Conservation (phyloP, 2,329 filamentous ascomycete genomes). For the Cladophialophora carrionii region DNA sequence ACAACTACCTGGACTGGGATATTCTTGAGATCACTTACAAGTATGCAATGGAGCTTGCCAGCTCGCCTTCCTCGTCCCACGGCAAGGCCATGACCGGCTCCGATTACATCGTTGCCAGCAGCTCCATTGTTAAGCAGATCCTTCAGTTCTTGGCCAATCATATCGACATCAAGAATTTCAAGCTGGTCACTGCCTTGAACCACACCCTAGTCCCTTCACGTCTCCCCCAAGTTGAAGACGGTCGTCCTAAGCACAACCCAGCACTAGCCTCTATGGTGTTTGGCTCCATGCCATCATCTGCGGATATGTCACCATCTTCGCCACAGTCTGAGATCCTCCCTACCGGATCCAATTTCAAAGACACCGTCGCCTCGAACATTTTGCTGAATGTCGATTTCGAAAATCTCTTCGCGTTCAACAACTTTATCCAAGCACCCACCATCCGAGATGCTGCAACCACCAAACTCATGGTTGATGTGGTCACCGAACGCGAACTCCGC, state of each 20-base stretch:
- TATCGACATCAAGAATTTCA: slow-evolving; percentile 32
- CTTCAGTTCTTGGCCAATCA: slow-evolving; percentile 30
- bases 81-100: slow-evolving; percentile 31
- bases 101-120: slow-evolving; percentile 29
- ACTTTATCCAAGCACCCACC: slow-evolving; percentile 17
- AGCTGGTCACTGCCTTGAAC: slow-evolving; percentile 24
- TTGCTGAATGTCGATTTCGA: slow-evolving; percentile 37
- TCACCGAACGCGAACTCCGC: slow-evolving; percentile 34
- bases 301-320: slow-evolving; percentile 26
- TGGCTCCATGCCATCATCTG: slow-evolving; percentile 37
- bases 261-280: slow-evolving; percentile 38
- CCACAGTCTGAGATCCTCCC: slow-evolving; percentile 25
- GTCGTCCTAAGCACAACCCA: slow-evolving; percentile 33
- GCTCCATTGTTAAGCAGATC: slow-evolving; percentile 25
- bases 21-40: slow-evolving; percentile 34
- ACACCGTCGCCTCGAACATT: slow-evolving; percentile 34
- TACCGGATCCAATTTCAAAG: slow-evolving; percentile 15
- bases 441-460: slow-evolving; percentile 17
- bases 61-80: slow-evolving; percentile 20
- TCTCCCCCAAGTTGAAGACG: slow-evolving; percentile 33
- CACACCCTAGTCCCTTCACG: slow-evolving; percentile 26
- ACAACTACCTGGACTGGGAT: slow-evolving; percentile 36
- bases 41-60: slow-evolving; percentile 30
- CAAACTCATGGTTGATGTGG: slow-evolving; percentile 30
- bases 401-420: slow-evolving; percentile 31